Evolutionary conservation across 306 rosid species (phyloP).

Genomic region (Arachis hypogaea): DNA sequence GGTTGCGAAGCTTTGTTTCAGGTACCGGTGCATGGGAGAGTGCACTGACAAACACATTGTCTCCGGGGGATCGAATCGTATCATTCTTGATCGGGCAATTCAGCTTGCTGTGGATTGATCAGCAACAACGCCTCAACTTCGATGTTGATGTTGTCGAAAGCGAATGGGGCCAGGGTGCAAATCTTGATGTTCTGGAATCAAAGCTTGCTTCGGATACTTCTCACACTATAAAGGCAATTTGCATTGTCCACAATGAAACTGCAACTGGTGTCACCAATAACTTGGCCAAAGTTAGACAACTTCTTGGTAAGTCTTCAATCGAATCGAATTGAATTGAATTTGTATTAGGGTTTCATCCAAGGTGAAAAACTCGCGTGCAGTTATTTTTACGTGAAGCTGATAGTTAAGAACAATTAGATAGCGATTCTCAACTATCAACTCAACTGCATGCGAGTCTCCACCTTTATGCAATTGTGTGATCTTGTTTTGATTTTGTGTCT

Average conservation of each 20-base stretch:
- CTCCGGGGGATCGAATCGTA: constrained; percentile 90
- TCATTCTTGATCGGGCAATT: constrained; percentile 95
- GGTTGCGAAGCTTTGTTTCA: constrained; percentile 41
- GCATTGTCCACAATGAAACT: constrained; percentile 97
- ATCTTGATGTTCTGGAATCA: constrained; percentile 82
- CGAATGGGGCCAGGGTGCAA: constrained; percentile 97
- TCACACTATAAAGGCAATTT: constrained; percentile 90
- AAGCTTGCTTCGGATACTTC: constrained; percentile 78
- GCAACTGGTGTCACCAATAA: constrained; percentile 97
- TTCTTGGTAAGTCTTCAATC: constrained; percentile 68
- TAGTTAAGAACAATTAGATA: too few species aligned
- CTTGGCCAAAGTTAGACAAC: constrained; percentile 74
- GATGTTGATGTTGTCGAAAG: constrained; percentile 94
- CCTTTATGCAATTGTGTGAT: too few species aligned
- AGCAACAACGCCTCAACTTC: constrained; percentile 95
- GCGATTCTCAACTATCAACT: too few species aligned
- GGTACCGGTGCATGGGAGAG: constrained; percentile 99
- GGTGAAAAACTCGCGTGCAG: too few species aligned
- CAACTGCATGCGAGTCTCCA: too few species aligned
- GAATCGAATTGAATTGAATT: not conserved
- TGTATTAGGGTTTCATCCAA: too few species aligned
- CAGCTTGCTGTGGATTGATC: constrained; percentile 99
- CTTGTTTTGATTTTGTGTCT: too few species aligned
- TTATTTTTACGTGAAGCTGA: too few species aligned
- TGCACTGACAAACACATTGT: constrained; percentile 94